phyloP scores from a whole-genome alignment of 2,329 filamentous ascomycete genomes.

The Beauveria sp. region DNA sequence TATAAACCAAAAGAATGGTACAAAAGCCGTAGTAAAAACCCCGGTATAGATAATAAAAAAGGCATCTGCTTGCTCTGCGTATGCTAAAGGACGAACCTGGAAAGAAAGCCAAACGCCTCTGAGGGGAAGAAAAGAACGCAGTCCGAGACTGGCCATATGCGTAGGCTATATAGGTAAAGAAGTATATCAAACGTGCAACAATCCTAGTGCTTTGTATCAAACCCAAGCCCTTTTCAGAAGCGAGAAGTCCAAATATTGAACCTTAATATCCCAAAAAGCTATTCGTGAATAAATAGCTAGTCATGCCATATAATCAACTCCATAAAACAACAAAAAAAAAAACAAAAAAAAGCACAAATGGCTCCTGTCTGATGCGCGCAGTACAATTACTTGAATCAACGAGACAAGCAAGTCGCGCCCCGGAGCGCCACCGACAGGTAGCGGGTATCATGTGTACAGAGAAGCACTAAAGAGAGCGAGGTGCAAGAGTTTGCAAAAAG shows the following conservation, averaged over 20 bases:
- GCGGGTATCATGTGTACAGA: conserved; percentile 1
- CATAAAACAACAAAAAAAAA: background rate
- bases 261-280: background rate
- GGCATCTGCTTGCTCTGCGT: background rate
- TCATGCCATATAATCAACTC: conserved; percentile 6
- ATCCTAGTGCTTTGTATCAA: background rate
- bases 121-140: background rate
- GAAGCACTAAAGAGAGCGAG: background rate
- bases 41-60: background rate
- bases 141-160: background rate
- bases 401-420: background rate
- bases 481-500: background rate
- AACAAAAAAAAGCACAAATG: background rate
- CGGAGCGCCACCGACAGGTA: background rate
- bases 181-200: background rate
- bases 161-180: background rate
- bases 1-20: background rate
- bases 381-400: background rate
- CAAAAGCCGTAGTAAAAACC: background rate
- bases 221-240: background rate
- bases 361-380: background rate
- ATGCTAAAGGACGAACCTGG: background rate
- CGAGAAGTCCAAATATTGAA: background rate
- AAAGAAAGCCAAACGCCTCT: background rate
- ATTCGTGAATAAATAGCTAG: background rate